These are phyloP conservation scores for Cryptococcus sp. DNA, from an alignment of 1,284 basidiomycete genomes.

Conservation along the genomic window DNA sequence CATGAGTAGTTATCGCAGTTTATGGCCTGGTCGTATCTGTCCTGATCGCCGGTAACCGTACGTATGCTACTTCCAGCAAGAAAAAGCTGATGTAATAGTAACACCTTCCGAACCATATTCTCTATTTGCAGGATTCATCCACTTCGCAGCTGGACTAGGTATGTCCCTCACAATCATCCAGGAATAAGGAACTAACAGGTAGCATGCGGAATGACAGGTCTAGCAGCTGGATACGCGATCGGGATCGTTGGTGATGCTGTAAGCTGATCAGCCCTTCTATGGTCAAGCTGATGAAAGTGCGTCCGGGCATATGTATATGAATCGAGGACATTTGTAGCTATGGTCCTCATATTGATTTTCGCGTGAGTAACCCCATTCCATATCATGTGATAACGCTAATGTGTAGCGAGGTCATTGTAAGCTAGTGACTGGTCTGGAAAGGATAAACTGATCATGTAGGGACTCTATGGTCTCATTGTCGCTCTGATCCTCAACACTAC, in stretches of 20 bases:
- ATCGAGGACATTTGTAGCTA: slow-evolving; percentile 67
- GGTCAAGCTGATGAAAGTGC: slow-evolving; percentile 36
- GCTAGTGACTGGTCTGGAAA: slow-evolving; percentile 1
- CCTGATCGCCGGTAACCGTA: slow-evolving; percentile 60
- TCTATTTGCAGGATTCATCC: slow-evolving; percentile 83
- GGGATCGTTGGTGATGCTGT: slow-evolving; percentile 93
- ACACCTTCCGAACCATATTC: slow-evolving; percentile 55
- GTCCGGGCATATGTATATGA: slow-evolving; percentile 55
- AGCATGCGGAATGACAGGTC: slow-evolving; percentile 81
- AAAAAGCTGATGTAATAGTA: slow-evolving; percentile 53
- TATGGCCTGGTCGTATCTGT: slow-evolving; percentile 59
- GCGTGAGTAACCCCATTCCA: slow-evolving; percentile 36
- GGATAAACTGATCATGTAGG: slow-evolving; percentile 25
- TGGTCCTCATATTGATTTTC: slow-evolving; percentile 56
- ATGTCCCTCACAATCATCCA: slow-evolving; percentile 8
- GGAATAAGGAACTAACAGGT: no score
- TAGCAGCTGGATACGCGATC: slow-evolving; percentile 98
- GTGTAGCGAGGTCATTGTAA: slow-evolving; percentile 38
- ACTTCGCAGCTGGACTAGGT: slow-evolving; percentile 85
- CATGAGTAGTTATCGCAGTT: slow-evolving; percentile 50
- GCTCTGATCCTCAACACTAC: slow-evolving; percentile 55
- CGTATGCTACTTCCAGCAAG: slow-evolving; percentile 33
- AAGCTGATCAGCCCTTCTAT: slow-evolving; percentile 30
- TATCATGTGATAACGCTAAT: neutral
- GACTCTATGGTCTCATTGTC: slow-evolving; percentile 56